Evolutionary conservation across 345 rosid species (phyloP).

Genomic region (Salix koriyanagi): DNA sequence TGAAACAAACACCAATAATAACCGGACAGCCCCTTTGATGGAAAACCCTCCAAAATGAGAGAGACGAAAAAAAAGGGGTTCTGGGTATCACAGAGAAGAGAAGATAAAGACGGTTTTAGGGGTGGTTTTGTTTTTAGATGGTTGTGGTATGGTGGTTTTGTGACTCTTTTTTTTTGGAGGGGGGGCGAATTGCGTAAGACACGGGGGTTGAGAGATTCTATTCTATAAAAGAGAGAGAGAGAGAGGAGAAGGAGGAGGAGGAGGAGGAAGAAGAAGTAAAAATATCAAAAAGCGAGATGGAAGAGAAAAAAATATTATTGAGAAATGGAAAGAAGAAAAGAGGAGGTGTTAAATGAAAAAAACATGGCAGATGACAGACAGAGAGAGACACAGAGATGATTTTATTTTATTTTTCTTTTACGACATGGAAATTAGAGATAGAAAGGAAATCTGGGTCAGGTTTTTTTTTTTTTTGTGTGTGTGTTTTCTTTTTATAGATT

Average conservation of each 20-base stretch:
- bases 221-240: too few species aligned
- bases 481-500: too few species aligned
- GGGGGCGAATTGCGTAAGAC: neutral
- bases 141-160: conserved; percentile 15
- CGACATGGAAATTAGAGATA: too few species aligned
- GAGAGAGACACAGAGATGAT: neutral
- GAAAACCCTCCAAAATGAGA: neutral
- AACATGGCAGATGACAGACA: neutral
- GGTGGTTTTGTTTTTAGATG: neutral
- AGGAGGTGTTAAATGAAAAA: conserved; percentile 7
- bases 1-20: neutral
- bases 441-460: too few species aligned
- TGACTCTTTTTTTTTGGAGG: neutral
- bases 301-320: neutral
- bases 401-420: too few species aligned
- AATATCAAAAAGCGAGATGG: neutral
- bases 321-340: neutral
- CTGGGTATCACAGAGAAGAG: neutral
- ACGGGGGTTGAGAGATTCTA: too few species aligned
- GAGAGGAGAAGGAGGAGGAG: too few species aligned
- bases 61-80: conserved; percentile 5
- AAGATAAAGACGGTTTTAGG: neutral
- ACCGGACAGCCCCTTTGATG: neutral
- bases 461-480: too few species aligned
- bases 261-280: too few species aligned